Evolutionary conservation across 225 moss, liverwort and hornwort genomes (phyloP).

Genomic region (Pseudoscleropodium purum): DNA sequence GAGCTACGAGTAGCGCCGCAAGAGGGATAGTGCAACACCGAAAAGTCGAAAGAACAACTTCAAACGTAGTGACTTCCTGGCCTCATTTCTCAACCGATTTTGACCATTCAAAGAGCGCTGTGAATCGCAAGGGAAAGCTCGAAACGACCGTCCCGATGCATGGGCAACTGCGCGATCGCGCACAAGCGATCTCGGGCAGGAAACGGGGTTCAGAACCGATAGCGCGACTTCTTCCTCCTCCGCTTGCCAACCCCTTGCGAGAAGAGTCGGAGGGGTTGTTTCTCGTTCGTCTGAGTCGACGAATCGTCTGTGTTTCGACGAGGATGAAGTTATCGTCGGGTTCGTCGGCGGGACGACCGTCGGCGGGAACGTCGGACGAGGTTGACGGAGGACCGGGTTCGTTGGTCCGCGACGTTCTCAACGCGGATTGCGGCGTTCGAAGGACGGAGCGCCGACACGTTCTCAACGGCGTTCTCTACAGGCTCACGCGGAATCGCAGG

Average conservation of each 20-base stretch:
- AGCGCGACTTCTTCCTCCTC: background rate
- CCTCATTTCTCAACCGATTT: slow-evolving; percentile 4
- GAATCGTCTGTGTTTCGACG: background rate
- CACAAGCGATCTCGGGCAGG: slow-evolving; percentile 16
- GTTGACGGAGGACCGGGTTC: background rate
- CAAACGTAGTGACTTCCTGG: background rate
- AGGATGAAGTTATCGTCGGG: background rate
- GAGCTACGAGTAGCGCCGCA: background rate
- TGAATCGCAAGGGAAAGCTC: background rate
- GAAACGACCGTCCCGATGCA: background rate
- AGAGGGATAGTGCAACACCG: background rate
- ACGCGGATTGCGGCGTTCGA: background rate
- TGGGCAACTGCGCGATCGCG: background rate
- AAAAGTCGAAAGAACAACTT: background rate
- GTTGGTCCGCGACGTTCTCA: background rate
- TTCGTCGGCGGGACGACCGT: background rate
- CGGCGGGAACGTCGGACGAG: background rate
- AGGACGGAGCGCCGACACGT: slow-evolving; percentile 17
- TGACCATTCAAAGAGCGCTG: background rate
- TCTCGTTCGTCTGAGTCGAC: background rate
- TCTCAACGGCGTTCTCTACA: slow-evolving; percentile 14
- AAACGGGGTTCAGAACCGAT: background rate
- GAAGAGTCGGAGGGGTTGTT: background rate
- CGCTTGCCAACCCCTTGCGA: background rate
- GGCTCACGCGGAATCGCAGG: slow-evolving; percentile 21